Base-by-base conservation (phyloP, 345 rosid species). In the Linum lewisii region DNA sequence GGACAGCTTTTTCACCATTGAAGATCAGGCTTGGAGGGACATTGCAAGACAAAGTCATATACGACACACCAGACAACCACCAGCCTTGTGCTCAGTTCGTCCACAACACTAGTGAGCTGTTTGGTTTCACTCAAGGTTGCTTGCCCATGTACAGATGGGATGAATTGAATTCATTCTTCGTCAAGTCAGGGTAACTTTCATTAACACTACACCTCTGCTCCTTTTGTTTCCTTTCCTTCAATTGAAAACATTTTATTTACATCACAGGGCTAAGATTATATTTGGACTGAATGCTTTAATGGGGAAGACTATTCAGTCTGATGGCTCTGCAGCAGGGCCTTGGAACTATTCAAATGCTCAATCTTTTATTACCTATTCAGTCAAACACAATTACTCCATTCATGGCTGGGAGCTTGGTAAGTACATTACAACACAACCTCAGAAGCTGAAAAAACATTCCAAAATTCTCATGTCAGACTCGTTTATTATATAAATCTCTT, bases 321-420 rank as follows among this genome's bases (percentile, higher is more conserved):
- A 69, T 47, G 89, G 91, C 0, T 73, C 77, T 57, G 80, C 90
- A 59, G 56, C 51, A 14, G 95, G 97, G 51, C 78, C 84, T 59
- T 89, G 97, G 97, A 65, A 89, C 70, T 79, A 73, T 68, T 63
- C 75, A 6, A 89, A 86, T 78, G 87, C 97, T 18, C 70, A 82
- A 76, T 84, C 87, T n/a, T 68, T 89, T 34, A 86, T 89, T 10
- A 76, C 77, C 18, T 86, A 74, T 67, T 84, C 84, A 19, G 81
- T 66, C 11, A 29, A 72, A 58, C 80, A 75, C 65, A 79, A 81
- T 57, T 75, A 84, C 61, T 55, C 67, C 11, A 75, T 89, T 24
- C 69, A 76, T 66, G 86, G 84, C 9, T 89, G 92, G 95, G 99
- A 93, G 80, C 86, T 93, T 0, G 97, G 96, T 93, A 76, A 76